phyloP scores from a whole-genome alignment of 2,329 filamentous ascomycete genomes.

The Exophiala oligosperma region DNA sequence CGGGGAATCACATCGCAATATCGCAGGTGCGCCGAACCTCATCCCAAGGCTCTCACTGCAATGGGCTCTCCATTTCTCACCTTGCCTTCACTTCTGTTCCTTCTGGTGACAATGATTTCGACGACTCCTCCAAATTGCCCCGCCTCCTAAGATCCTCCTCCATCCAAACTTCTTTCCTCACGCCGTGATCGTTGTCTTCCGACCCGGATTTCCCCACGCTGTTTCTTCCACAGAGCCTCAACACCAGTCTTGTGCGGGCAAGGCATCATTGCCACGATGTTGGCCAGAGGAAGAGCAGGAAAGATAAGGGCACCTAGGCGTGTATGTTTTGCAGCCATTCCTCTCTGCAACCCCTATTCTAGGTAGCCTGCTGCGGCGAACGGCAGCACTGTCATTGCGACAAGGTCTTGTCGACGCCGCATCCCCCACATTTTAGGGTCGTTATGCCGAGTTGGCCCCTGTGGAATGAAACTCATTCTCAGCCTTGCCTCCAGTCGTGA shows the following conservation, averaged over 20 bases:
- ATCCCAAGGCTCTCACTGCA: not conserved
- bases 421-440: not conserved
- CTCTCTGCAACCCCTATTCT: not conserved
- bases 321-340: conserved; percentile 49
- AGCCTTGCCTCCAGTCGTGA: not conserved
- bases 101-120: too few species aligned
- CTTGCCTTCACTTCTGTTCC: too few species aligned
- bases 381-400: too few species aligned
- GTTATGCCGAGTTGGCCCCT: not conserved
- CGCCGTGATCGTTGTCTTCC: too few species aligned
- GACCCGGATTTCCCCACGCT: not conserved
- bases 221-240: not conserved
- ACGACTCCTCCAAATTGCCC: too few species aligned
- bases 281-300: conserved; percentile 55
- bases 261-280: conserved; percentile 31
- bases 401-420: too few species aligned
- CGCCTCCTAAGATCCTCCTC: too few species aligned
- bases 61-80: not conserved
- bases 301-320: conserved; percentile 68
- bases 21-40: not conserved
- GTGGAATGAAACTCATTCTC: not conserved
- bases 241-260: conserved; percentile 4
- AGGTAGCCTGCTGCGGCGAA: not conserved
- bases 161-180: too few species aligned
- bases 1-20: not conserved